A percentile compares a stretch with the other conserved stretches of the same genome.
These are phyloP conservation scores for Smallanthus sonchifolius DNA, from an alignment of 129 eudicot genomes.

Conservation along the genomic window DNA sequence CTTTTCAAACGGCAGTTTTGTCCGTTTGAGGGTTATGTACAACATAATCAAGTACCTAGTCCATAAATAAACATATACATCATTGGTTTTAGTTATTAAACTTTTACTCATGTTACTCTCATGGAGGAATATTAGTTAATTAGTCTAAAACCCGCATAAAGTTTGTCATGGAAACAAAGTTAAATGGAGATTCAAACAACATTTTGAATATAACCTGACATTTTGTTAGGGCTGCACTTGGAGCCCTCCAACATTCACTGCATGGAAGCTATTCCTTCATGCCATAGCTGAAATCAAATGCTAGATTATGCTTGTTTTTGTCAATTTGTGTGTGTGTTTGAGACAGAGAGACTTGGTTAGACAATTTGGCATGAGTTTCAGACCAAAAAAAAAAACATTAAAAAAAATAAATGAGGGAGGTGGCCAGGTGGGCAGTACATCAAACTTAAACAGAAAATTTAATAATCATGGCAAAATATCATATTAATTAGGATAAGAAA, in stretches of 20 bases:
- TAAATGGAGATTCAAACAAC: conserved; percentile 8
- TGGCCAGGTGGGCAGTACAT: conserved; percentile 17
- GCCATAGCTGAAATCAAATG: conserved; percentile 6
- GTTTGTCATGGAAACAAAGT: conserved; percentile 4
- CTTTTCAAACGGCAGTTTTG: too few relatives aligned
- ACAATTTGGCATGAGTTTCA: conserved; percentile 17
- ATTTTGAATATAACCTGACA: conserved; percentile 4
- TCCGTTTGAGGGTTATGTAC: too few relatives aligned
- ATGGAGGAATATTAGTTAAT: conserved; percentile 24
- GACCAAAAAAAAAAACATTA: not conserved
- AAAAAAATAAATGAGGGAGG: conserved; percentile 24
- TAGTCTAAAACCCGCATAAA: conserved; percentile 20
- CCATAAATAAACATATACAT: conserved; percentile 26
- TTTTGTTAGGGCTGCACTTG: conserved; percentile 8
- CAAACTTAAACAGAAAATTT: not conserved
- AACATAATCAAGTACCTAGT: conserved; percentile 16
- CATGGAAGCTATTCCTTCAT: conserved; percentile 12
- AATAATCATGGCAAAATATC: not conserved
- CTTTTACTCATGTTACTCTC: conserved; percentile 20
- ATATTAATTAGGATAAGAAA: not conserved
- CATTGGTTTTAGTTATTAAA: conserved; percentile 10
- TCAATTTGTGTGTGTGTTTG: not conserved
- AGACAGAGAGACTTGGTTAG: conserved; percentile 13
- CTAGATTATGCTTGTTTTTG: not conserved
- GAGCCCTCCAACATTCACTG: conserved; percentile 1